Conservation (phyloP, 73 alveolate genomes). For the Blepharisma japonicum region DNA sequence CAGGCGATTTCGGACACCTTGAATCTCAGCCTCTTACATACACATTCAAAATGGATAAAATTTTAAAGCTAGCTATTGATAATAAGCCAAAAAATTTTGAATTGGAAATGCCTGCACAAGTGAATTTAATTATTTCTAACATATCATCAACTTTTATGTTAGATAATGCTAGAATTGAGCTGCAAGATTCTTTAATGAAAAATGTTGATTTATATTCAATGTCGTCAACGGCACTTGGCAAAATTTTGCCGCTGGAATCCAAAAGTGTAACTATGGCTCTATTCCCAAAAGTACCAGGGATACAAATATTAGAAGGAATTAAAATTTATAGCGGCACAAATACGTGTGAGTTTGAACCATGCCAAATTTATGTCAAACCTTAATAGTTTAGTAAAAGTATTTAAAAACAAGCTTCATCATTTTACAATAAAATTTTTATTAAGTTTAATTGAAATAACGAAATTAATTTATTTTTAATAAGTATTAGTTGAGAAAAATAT, state of each 20-base stretch:
- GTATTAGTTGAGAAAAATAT: no score
- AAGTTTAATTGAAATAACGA: no score
- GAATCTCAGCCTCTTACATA: neutral
- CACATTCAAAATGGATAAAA: neutral
- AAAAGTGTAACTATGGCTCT: neutral
- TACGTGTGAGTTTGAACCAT: constrained; percentile 9
- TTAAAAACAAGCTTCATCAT: no score
- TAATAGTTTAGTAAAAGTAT: neutral
- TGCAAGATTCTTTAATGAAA: neutral
- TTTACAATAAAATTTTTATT: no score
- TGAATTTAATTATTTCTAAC: neutral
- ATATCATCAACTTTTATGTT: neutral
- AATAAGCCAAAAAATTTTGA: constrained; percentile 17
- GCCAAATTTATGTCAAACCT: neutral
- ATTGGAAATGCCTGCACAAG: neutral
- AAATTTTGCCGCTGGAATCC: constrained; percentile 1
- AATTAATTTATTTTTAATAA: no score
- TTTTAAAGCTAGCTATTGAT: neutral
- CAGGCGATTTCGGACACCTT: constrained; percentile 7
- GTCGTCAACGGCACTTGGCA: constrained; percentile 5
- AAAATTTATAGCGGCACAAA: constrained; percentile 12
- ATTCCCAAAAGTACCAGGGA: constrained; percentile 14
- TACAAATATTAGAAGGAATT: constrained; percentile 17
- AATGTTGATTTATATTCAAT: neutral
- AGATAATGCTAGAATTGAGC: neutral